A percentile compares a stretch with the other conserved stretches of the same genome.
Evolutionary conservation across 2,329 filamentous ascomycete genomes (phyloP).

Genomic region (Penicillium sp.): DNA sequence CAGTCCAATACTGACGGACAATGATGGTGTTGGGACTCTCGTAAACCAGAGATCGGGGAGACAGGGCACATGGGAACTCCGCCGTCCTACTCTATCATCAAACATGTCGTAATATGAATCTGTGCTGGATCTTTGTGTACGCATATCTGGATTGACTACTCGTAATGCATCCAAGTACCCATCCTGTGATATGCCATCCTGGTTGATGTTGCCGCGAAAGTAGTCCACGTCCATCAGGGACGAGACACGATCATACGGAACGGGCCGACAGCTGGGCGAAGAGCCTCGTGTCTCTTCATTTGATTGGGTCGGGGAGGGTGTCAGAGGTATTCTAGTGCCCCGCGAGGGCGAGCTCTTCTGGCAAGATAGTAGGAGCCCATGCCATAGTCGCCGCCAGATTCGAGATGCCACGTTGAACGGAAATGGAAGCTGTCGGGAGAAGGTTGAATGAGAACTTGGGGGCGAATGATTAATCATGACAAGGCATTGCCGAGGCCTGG

Average conservation of each 20-base stretch:
- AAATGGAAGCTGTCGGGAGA: neutral
- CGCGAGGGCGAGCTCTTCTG: neutral
- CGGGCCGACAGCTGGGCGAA: neutral
- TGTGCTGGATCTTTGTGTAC: neutral
- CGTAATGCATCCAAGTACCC: neutral
- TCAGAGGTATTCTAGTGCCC: neutral
- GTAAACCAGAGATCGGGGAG: neutral
- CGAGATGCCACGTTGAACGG: neutral
- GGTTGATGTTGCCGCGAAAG: neutral
- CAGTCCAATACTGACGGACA: neutral
- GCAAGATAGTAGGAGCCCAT: neutral
- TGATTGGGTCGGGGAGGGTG: neutral
- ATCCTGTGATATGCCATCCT: neutral
- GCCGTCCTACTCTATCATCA: neutral
- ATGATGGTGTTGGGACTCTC: neutral
- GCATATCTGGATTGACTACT: neutral
- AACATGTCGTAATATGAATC: neutral
- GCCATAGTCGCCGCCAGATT: neutral
- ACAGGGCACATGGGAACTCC: neutral
- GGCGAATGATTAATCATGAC: neutral
- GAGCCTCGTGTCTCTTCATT: neutral
- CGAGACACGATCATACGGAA: neutral
- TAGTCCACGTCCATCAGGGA: neutral
- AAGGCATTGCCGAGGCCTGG: neutral
- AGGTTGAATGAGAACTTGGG: neutral